A percentile compares a stretch with the other conserved stretches of the same genome.
phyloP scores from a whole-genome alignment of 129 eudicot genomes.

The Apium graveolens region DNA sequence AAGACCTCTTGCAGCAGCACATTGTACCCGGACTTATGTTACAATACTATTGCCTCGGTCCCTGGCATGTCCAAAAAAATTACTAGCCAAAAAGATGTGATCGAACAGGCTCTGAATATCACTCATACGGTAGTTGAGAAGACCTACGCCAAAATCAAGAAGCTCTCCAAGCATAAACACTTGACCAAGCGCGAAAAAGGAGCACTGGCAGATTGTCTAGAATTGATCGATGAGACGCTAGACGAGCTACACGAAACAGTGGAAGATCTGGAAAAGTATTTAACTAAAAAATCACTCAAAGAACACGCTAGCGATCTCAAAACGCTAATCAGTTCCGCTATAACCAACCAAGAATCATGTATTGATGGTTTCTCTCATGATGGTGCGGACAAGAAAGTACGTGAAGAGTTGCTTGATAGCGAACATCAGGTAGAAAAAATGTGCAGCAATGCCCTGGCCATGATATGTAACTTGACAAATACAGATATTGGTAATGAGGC shows the following conservation, averaged over 20 bases:
- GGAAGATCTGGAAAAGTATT: slow-evolving; percentile 42
- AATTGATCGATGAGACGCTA: slow-evolving; percentile 52
- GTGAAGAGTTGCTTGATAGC: slow-evolving; percentile 29
- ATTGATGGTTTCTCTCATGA: slow-evolving; percentile 79
- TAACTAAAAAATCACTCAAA: slow-evolving; percentile 27
- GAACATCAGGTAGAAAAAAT: slow-evolving; percentile 51
- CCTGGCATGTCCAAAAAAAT: slow-evolving; percentile 34
- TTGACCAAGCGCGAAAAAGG: slow-evolving; percentile 49
- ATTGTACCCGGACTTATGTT: slow-evolving; percentile 67
- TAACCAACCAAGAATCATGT: slow-evolving; percentile 79
- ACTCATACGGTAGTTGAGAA: slow-evolving; percentile 36
- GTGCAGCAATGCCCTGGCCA: slow-evolving; percentile 81
- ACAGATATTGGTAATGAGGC: slow-evolving; percentile 33
- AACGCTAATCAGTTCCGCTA: slow-evolving; percentile 66
- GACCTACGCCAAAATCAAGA: slow-evolving; percentile 38
- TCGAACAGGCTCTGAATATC: slow-evolving; percentile 47
- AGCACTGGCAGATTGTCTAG: slow-evolving; percentile 78
- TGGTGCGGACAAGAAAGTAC: slow-evolving; percentile 45
- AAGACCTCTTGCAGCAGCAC: slow-evolving; percentile 67
- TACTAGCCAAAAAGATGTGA: slow-evolving; percentile 47
- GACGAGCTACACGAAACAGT: slow-evolving; percentile 53
- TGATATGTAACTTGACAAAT: slow-evolving; percentile 68
- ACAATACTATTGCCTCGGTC: slow-evolving; percentile 39
- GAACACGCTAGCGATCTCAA: slow-evolving; percentile 65
- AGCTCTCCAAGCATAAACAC: slow-evolving; percentile 21